phyloP scores from a whole-genome alignment of 352 stramenopile species.

The Phytophthora litchii region DNA sequence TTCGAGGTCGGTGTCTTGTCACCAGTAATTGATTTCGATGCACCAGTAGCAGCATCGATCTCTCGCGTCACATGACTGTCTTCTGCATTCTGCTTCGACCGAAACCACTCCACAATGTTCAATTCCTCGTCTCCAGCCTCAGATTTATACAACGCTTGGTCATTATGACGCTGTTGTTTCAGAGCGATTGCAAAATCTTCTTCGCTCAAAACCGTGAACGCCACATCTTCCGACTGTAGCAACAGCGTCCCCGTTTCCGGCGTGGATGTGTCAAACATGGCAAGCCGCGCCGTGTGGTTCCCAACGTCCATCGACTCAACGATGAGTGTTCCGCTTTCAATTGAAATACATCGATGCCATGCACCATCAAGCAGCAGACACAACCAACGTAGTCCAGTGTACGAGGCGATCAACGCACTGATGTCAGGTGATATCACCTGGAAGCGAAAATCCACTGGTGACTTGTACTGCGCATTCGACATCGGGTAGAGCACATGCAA shows the following conservation, averaged over 20 bases:
- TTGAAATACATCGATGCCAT: conserved; percentile 27
- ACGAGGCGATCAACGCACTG: conserved; percentile 13
- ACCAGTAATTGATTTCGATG: background rate
- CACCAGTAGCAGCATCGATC: conserved; percentile 25
- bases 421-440: conserved; percentile 14
- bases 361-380: conserved; percentile 30
- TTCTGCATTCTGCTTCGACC: background rate
- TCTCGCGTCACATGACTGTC: conserved; percentile 10
- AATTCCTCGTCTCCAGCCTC: conserved; percentile 1
- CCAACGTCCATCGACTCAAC: conserved; percentile 17
- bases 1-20: background rate
- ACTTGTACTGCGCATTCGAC: conserved; percentile 27
- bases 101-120: conserved; percentile 28
- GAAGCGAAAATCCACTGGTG: conserved; percentile 31
- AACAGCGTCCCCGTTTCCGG: conserved; percentile 17
- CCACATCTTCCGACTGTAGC: conserved; percentile 10
- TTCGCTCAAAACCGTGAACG: conserved; percentile 26
- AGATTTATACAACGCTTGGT: conserved; percentile 11
- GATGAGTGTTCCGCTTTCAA: conserved; percentile 24
- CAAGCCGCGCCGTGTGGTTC: conserved; percentile 31
- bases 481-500: conserved; percentile 24
- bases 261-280: conserved; percentile 20
- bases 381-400: conserved; percentile 21
- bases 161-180: conserved; percentile 16
- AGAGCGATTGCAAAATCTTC: conserved; percentile 18